These are phyloP conservation scores for Crotalaria pallida DNA, from an alignment of 306 rosid species.

Conservation along the genomic window DNA sequence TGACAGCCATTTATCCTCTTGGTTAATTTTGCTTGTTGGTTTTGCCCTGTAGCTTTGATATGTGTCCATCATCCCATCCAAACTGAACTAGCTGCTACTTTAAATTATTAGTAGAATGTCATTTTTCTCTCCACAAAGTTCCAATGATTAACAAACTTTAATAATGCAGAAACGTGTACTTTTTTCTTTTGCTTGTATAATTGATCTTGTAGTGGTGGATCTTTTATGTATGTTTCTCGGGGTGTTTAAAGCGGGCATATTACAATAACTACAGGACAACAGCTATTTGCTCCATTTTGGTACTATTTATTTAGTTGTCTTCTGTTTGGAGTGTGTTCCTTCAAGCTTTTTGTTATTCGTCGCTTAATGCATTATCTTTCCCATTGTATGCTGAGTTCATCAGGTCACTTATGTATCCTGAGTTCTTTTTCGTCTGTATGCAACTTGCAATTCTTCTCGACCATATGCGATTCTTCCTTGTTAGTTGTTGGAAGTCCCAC, in stretches of 20 bases:
- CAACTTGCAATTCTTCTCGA: not conserved
- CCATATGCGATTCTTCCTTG: too few relatives aligned
- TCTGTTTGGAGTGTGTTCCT: not conserved
- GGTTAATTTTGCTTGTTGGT: not conserved
- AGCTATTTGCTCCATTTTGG: not conserved
- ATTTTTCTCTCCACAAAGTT: not conserved
- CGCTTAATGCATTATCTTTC: not conserved
- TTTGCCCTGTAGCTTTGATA: not conserved
- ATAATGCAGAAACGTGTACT: not conserved
- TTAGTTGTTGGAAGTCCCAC: too few relatives aligned
- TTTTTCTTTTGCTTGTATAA: not conserved
- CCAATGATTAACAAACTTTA: not conserved
- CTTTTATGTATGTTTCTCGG: too few relatives aligned
- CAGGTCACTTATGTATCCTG: not conserved
- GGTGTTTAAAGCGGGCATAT: not conserved
- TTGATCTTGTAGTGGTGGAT: not conserved
- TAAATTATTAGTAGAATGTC: not conserved
- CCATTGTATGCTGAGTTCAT: not conserved
- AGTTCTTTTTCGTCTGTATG: not conserved
- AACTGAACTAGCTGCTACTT: not conserved
- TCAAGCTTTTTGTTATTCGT: not conserved
- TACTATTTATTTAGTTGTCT: not conserved
- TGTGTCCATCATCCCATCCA: not conserved
- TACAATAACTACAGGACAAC: slow-evolving; percentile 22
- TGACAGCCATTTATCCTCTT: not conserved